Base-by-base conservation (phyloP, 2,329 filamentous ascomycete species). In the Pseudocercospora fijiensis region DNA sequence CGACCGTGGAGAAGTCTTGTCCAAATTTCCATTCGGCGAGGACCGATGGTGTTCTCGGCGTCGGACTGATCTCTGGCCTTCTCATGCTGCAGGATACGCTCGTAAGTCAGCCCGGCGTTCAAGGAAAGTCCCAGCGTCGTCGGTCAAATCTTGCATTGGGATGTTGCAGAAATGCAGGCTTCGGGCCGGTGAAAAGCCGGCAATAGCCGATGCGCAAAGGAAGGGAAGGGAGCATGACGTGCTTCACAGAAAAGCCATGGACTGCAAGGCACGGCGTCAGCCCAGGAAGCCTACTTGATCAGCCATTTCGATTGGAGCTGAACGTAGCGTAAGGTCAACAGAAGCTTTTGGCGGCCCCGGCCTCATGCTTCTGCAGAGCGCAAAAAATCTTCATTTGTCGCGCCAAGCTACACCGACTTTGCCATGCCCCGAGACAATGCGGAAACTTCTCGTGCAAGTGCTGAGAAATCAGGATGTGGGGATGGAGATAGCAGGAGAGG, bases 401-500 rank as follows among this genome's bases (percentile, higher is more conserved):
- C 24, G 49, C 49, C 49, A 53, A 53, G 49, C 33, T n/a, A 24
- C 2, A 27, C 47, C 47, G 47, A 26, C 18, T 20, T 26, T 13
- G 47, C 47, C 47, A 51, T 24, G 43, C 43, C 11, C 22, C 43
- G 43, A 47, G 22, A n/a, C n/a, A 45, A 8, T 20, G 13, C 43
- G 43, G 43, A 45, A 45, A 45, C 43, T 45, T 45, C 43, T 45
- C 43, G 43, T 45, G 43, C 43, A 45, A 9, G 6, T 24, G 43
- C 43, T 47, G 43, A 47, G 43, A 47, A 47, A 47, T 47, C 20
- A 47, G 43, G 45, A 49, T 49, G 45, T 49, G 45, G 45, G 13
- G 45, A 24, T 24, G 45, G 5, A 47, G 4, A 18, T 20, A 47
- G 43, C 43, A 47, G 22, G 22, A 20, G 10, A 47, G 22, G 22